Evolutionary conservation across 2,329 filamentous ascomycete species (phyloP).

Genomic region (Sporothrix pallida): DNA sequence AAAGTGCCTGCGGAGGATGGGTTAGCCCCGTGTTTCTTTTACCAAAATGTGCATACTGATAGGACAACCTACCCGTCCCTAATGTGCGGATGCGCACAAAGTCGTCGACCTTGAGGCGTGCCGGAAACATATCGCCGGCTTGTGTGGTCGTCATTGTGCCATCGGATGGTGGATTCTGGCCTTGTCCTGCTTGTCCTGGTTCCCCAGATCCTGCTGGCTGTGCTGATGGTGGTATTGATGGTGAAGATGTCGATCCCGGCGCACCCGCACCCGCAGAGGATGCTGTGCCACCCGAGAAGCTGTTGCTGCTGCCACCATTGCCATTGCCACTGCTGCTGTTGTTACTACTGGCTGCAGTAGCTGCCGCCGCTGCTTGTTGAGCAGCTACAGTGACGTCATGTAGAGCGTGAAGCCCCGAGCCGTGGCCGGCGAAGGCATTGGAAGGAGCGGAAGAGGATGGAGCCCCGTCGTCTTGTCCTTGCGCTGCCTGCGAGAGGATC

Average conservation of each 20-base stretch:
- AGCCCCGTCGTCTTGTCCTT: not conserved
- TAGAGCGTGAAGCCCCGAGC: not conserved
- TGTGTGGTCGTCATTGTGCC: not conserved
- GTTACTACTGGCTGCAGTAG: not conserved
- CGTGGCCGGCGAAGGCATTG: not conserved
- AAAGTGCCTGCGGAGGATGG: constrained; percentile 66
- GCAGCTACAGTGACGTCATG: constrained; percentile 33
- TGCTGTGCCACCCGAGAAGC: not conserved
- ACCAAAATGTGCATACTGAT: too few relatives aligned
- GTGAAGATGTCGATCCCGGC: not conserved
- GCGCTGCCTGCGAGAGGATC: not conserved
- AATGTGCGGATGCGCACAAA: constrained; percentile 77
- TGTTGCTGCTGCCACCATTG: not conserved
- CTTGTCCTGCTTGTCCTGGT: not conserved
- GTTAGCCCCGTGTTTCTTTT: not conserved
- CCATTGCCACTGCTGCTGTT: not conserved
- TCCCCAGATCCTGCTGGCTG: not conserved
- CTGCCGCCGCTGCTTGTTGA: not conserved
- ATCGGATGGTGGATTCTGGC: constrained; percentile 28
- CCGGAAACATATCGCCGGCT: constrained; percentile 23
- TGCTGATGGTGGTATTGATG: constrained; percentile 6
- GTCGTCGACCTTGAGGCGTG: constrained; percentile 57
- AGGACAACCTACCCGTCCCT: constrained; percentile 65
- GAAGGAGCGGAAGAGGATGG: not conserved
- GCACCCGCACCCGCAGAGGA: not conserved